Evolutionary conservation across 139 green algal genomes (phyloP), one percentile per base, ranked within the genome.

Genomic region (Tetradesmus obliquus): DNA sequence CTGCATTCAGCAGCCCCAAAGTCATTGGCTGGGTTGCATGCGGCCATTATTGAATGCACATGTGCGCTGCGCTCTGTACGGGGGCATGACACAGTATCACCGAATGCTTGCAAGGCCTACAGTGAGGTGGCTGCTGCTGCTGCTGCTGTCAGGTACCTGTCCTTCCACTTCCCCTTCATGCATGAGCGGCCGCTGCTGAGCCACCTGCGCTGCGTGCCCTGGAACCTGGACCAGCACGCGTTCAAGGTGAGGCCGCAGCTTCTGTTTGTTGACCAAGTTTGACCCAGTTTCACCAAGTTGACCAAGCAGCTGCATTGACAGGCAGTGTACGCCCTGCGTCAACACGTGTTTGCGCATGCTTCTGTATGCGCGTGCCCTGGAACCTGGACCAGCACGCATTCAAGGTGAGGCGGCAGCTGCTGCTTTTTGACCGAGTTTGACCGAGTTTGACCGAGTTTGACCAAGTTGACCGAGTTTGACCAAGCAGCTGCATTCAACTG

Each of bases 101-200:
- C 32, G 0, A 45, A 45, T 84, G 22, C 79, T 57, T 60, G 79
- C 79, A 84, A 12, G 24, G 7, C 24, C 55, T 20, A 58, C 62
- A 10, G 19, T 32, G 72, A 9, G 8, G 19, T 81, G 17, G 19
- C 6, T 55, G 12, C 24, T 58, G 45, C 32, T 62, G 80, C 55
- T 58, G 57, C 60, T 69, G n/a, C 8, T 19, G 2, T 2, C 72
- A 92, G 94, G 91, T 99, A 99, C 94, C 95, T 99, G 55, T 96
- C 95, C 72, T 99, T 99, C 95, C 97, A 99, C 95, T 99, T 98
- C 95, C 97, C 97, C 79, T 99, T 99, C 95, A 97, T 98, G 51
- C 97, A 98, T 91, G 96, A 99, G 93, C 93, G 97, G 55, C 95
- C 97, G 5, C 92, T 99, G 93, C 96, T 99, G 93, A 94, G 95